phyloP scores from a whole-genome alignment of 2,329 filamentous ascomycete species.

The Capronia americana region DNA sequence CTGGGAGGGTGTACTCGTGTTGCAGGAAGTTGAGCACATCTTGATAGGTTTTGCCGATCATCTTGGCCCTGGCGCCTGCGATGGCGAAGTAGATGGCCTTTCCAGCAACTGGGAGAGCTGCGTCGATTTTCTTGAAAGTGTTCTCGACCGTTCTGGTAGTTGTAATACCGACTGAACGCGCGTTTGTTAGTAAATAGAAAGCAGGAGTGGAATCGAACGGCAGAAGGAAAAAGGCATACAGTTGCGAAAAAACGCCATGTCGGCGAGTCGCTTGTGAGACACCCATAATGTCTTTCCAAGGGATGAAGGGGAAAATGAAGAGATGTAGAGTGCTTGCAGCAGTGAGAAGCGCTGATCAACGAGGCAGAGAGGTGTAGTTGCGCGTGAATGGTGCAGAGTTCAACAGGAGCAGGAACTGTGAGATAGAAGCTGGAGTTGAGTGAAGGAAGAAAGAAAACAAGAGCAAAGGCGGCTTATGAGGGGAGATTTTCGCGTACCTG shows the following conservation, averaged over 20 bases:
- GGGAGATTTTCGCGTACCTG: slow-evolving; percentile 16
- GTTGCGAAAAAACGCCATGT: slow-evolving; percentile 17
- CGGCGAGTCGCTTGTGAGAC: slow-evolving; percentile 9
- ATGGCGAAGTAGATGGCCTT: slow-evolving; percentile 29
- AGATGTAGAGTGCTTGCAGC: not conserved
- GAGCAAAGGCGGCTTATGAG: slow-evolving; percentile 4
- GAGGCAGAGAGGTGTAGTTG: not conserved
- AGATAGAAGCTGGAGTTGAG: slow-evolving; percentile 9
- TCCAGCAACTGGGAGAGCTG: slow-evolving; percentile 22
- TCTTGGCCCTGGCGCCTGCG: slow-evolving; percentile 33
- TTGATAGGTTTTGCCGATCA: slow-evolving; percentile 32
- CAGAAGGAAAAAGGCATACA: slow-evolving; percentile 22
- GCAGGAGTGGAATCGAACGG: not conserved
- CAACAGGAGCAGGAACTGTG: slow-evolving; percentile 3
- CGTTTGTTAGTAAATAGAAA: slow-evolving; percentile 16
- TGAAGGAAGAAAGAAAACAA: slow-evolving; percentile 2
- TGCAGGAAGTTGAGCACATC: slow-evolving; percentile 36
- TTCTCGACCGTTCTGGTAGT: slow-evolving; percentile 7
- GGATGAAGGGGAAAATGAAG: not conserved
- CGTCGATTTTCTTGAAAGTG: slow-evolving; percentile 27
- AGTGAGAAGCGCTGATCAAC: slow-evolving; percentile 6
- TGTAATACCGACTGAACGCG: slow-evolving; percentile 13
- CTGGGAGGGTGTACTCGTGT: slow-evolving; percentile 33
- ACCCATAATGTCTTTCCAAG: slow-evolving; percentile 19
- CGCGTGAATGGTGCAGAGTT: slow-evolving; percentile 1